phyloP scores from a whole-genome alignment of 1,284 basidiomycete species.

The Austroboletus rostrupii region DNA sequence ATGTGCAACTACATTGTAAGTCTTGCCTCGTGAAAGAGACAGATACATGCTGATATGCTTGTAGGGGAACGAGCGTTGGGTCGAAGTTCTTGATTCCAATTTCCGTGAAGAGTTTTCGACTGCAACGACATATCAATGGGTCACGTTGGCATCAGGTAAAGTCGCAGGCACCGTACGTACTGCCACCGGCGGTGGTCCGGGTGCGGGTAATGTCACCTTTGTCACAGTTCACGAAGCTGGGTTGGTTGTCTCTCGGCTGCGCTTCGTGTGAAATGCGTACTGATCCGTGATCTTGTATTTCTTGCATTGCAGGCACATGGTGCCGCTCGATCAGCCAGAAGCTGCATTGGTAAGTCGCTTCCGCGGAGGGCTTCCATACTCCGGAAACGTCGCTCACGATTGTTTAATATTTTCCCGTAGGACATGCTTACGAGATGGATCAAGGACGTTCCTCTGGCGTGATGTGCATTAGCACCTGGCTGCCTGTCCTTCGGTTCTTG shows the following conservation, averaged over 20 bases:
- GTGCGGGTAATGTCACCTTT: constrained; percentile 74
- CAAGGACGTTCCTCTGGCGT: constrained; percentile 36
- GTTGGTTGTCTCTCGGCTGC: constrained; percentile 36
- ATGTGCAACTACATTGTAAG: constrained; percentile 75
- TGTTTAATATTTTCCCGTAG: constrained; percentile 11
- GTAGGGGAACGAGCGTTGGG: constrained; percentile 72
- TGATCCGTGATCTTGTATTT: constrained; percentile 7
- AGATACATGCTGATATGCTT: constrained; percentile 13
- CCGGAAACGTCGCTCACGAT: not conserved
- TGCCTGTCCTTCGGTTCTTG: not conserved
- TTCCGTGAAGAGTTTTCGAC: constrained; percentile 61
- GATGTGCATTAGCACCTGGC: not conserved
- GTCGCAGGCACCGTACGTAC: constrained; percentile 56
- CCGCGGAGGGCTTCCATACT: not conserved
- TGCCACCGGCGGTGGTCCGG: constrained; percentile 55
- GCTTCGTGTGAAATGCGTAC: not conserved
- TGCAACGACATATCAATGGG: constrained; percentile 53
- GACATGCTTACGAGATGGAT: constrained; percentile 39
- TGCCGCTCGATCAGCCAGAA: constrained; percentile 79
- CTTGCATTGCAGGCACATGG: constrained; percentile 64
- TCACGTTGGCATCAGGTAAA: constrained; percentile 43
- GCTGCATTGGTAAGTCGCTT: constrained; percentile 57
- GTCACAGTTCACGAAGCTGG: constrained; percentile 72
- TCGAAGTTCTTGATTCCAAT: constrained; percentile 54
- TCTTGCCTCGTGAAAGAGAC: constrained; percentile 18